Evolutionary conservation across 768 basidiomycete genomes (phyloP), one percentile per base, ranked within the genome.

Genomic region (Termitomyces sp.): DNA sequence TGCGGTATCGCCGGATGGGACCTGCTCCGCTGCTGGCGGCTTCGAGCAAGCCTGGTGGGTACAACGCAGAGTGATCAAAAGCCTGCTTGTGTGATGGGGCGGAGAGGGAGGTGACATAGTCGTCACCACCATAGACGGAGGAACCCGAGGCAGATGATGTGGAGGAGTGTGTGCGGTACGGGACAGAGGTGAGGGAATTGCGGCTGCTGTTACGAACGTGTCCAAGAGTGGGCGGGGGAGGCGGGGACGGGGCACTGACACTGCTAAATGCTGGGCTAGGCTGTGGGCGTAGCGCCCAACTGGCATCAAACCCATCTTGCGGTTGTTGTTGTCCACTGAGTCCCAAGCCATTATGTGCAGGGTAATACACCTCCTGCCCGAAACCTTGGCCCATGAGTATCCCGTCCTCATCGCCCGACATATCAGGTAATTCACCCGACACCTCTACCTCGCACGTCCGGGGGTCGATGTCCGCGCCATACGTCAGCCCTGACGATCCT

Each of bases 51-150:
- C 75, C 73, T 23, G 78, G 68, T 0, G 80, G 75, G 63, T 82
- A 87, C 46, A 86, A 67, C 53, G 74, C 60, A 1, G 71, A 59
- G 63, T 86, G 81, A 70, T 89, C 88, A 53, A 90, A 90, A 10
- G 75, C 75, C 46, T 81, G 79, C 68, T 87, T 84, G 64, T 87
- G 85, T 40, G 87, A 82, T 14, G 90, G 86, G 1, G 87, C 86
- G 10, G 87, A 87, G 53, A 85, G 71, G 25, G 84, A 81, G 0
- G 79, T 72, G 32, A 78, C 73, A 60, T 71, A 76, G 27, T 76
- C 75, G 11, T 79, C 71, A 29, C 63, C 62, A 59, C 63, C 63
- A 59, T 62, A 70, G 50, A 62, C 58, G n/a, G 68, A 71, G 19
- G 65, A 70, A 34, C 63, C 66, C 16, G 70, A 71, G 27, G 65